Conservation (phyloP, 805 yeast species). For the Kazachstania viticola region DNA sequence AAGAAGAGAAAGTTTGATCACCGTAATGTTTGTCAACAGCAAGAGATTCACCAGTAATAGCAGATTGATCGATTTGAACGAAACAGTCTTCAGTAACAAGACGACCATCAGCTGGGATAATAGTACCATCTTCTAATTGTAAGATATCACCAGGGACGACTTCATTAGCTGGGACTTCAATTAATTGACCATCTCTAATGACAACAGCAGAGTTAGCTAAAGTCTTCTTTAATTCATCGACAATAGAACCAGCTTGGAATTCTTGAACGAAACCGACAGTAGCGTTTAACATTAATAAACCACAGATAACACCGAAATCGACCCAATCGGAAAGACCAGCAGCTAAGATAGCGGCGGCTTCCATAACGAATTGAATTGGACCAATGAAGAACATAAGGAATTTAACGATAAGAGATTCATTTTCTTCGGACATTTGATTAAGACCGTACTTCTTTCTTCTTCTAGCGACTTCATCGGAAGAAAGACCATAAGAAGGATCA, state of each 20-base stretch:
- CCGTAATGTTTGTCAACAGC: slow-evolving; percentile 89
- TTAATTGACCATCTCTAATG: slow-evolving; percentile 67
- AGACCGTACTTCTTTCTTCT: slow-evolving; percentile 87
- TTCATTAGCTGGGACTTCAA: slow-evolving; percentile 71
- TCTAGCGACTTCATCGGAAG: slow-evolving; percentile 65
- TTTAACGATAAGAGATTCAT: slow-evolving; percentile 67
- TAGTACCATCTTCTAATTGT: slow-evolving; percentile 87
- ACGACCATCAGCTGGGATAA: slow-evolving; percentile 89
- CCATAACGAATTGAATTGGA: slow-evolving; percentile 96
- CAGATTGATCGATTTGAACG: slow-evolving; percentile 91
- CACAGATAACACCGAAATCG: slow-evolving; percentile 95
- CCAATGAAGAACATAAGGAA: slow-evolving; percentile 83
- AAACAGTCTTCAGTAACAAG: slow-evolving; percentile 73
- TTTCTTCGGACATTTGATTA: slow-evolving; percentile 85
- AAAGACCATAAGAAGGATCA: slow-evolving; percentile 48
- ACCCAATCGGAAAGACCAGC: slow-evolving; percentile 98
- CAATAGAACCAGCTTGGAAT: slow-evolving; percentile 96
- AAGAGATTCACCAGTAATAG: slow-evolving; percentile 93
- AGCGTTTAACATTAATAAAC: slow-evolving; percentile 76
- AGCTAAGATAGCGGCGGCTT: slow-evolving; percentile 89
- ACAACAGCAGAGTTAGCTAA: slow-evolving; percentile 83
- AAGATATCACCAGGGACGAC: slow-evolving; percentile 93
- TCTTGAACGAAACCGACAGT: slow-evolving; percentile 93
- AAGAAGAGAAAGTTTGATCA: slow-evolving; percentile 81
- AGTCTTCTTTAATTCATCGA: slow-evolving; percentile 90